Evolutionary conservation across 2,329 filamentous ascomycete genomes (phyloP).

Genomic region (Escovopsis sp.): DNA sequence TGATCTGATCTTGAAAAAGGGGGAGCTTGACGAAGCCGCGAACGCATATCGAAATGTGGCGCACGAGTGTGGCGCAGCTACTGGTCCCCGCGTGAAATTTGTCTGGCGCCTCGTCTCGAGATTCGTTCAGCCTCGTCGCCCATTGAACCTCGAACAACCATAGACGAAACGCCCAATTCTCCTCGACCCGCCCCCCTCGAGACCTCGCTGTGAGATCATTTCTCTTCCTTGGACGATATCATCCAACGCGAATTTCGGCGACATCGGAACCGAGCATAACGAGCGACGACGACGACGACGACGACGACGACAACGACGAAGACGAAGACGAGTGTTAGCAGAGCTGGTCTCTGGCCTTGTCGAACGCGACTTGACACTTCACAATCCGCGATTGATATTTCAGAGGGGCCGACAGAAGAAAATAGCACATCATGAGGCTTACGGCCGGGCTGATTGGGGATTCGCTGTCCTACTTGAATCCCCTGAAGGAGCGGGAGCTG

Average conservation of each 20-base stretch:
- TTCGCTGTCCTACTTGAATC: slow-evolving; percentile 96
- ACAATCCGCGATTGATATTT: too few relatives aligned
- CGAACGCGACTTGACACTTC: neutral
- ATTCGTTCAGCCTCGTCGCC: slow-evolving; percentile 15
- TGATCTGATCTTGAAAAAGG: too few relatives aligned
- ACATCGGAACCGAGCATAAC: too few relatives aligned
- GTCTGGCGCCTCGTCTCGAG: slow-evolving; percentile 15
- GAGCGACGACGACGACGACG: too few relatives aligned
- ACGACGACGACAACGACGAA: too few relatives aligned
- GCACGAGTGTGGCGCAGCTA: slow-evolving; percentile 6
- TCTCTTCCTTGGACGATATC: too few relatives aligned
- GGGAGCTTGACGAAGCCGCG: neutral
- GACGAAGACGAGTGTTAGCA: neutral
- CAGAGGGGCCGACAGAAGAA: neutral
- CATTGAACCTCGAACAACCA: neutral
- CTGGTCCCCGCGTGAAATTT: slow-evolving; percentile 13
- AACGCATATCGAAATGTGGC: neutral
- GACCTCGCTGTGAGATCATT: too few relatives aligned
- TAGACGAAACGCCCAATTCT: neutral
- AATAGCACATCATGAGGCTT: slow-evolving; percentile 61
- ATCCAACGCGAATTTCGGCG: too few relatives aligned
- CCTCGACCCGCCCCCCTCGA: too few relatives aligned
- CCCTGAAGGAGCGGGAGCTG: slow-evolving; percentile 95
- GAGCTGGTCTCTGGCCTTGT: too few relatives aligned
- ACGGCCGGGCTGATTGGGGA: slow-evolving; percentile 87